A percentile compares a stretch with the other conserved stretches of the same genome.
Conservation (phyloP, 1,284 basidiomycete species). For the Pyrrhoderma lamaoense region DNA sequence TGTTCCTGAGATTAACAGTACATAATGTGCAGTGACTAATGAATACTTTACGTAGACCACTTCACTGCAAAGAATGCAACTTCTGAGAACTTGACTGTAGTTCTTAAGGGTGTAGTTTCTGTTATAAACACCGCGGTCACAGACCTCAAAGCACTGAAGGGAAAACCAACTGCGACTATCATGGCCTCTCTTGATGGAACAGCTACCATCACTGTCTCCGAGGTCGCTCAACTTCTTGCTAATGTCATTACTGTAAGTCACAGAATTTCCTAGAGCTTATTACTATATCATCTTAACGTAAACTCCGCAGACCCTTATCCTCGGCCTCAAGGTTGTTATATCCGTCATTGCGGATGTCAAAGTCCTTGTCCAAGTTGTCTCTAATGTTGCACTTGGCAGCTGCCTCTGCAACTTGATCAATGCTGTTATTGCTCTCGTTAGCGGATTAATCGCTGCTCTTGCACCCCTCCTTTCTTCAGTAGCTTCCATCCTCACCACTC, state of each 20-base stretch:
- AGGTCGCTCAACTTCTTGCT: constrained; percentile 12
- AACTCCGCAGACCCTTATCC: not conserved
- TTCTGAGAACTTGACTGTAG: not conserved
- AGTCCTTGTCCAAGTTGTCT: constrained; percentile 4
- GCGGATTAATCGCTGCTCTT: constrained; percentile 3
- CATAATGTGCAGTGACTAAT: no score
- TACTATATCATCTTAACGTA: not conserved
- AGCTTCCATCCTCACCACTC: constrained; percentile 1
- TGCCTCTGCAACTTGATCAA: constrained; percentile 10
- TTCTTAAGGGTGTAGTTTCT: constrained; percentile 8
- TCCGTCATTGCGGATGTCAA: not conserved
- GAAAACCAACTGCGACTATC: constrained; percentile 5
- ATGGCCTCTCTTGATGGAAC: constrained; percentile 5
- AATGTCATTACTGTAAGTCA: not conserved
- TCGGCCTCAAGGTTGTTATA: not conserved
- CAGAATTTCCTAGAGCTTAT: no score
- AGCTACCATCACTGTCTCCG: constrained; percentile 1
- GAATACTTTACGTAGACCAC: not conserved
- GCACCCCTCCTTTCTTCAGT: not conserved
- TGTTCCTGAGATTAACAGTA: not conserved
- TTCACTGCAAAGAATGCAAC: constrained; percentile 1
- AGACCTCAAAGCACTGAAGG: constrained; percentile 4
- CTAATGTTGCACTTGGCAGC: constrained; percentile 1
- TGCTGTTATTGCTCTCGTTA: constrained; percentile 7
- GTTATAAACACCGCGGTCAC: constrained; percentile 1